Percentiles rank a stretch among this genome's conserved stretches.
Conservation (phyloP, 1,284 basidiomycete genomes). For the Entoloma clypeatum region DNA sequence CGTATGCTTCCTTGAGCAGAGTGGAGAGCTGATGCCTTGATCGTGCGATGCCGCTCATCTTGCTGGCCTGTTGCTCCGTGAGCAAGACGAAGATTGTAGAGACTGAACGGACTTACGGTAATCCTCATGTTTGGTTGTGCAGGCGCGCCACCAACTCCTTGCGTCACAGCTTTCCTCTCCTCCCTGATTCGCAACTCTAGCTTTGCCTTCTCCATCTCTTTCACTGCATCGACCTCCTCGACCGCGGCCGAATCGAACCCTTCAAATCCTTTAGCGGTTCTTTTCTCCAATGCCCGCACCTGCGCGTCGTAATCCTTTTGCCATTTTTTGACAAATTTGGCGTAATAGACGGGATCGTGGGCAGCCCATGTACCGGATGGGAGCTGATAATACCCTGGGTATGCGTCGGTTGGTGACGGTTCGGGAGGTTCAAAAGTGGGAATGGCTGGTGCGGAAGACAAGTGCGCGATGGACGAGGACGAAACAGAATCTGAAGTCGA, state of each 20-base stretch:
- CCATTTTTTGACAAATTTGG: slow-evolving; percentile 69
- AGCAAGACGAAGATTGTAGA: slow-evolving; percentile 5
- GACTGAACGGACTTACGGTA: slow-evolving; percentile 41
- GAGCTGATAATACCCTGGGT: slow-evolving; percentile 86
- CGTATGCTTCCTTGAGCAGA: slow-evolving; percentile 71
- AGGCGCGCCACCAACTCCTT: slow-evolving; percentile 47
- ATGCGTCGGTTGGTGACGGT: slow-evolving; percentile 71
- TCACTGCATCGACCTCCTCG: slow-evolving; percentile 61
- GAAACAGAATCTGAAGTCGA: slow-evolving; percentile 20
- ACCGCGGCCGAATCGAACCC: slow-evolving; percentile 49
- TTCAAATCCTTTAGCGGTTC: slow-evolving; percentile 62
- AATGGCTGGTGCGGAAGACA: slow-evolving; percentile 68
- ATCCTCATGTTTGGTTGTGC: slow-evolving; percentile 72
- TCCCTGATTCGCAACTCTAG: slow-evolving; percentile 67
- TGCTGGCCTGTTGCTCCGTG: slow-evolving; percentile 52
- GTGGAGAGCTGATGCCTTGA: slow-evolving; percentile 75
- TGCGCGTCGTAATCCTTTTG: slow-evolving; percentile 64
- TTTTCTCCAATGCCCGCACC: slow-evolving; percentile 68
- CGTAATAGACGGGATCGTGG: slow-evolving; percentile 75
- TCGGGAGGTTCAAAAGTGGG: slow-evolving; percentile 73
- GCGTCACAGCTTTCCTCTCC: slow-evolving; percentile 68
- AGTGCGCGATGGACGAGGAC: slow-evolving; percentile 20
- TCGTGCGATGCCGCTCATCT: slow-evolving; percentile 62
- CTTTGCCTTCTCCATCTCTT: slow-evolving; percentile 73
- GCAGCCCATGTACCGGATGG: slow-evolving; percentile 79